Percentiles rank a stretch among this genome's conserved stretches.
phyloP scores from a whole-genome alignment of 2,329 filamentous ascomycete genomes.

The Sodiomyces alkalinus region DNA sequence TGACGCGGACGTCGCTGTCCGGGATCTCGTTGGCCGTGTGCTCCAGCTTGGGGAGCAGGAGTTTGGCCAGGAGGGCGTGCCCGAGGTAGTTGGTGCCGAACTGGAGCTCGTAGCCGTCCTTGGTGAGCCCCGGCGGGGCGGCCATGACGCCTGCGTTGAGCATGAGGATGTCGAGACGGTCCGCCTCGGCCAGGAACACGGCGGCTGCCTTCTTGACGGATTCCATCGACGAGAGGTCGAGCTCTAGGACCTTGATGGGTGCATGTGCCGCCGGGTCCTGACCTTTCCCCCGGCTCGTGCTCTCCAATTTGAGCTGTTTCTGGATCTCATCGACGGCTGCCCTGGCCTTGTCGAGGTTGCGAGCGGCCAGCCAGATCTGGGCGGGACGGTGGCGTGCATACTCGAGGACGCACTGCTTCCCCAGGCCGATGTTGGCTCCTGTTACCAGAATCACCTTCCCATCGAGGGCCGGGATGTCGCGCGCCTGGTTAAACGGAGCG shows the following conservation, averaged over 20 bases:
- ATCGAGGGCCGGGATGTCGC: slow-evolving; percentile 26
- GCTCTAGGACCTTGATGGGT: slow-evolving; percentile 17
- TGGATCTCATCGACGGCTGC: slow-evolving; percentile 20
- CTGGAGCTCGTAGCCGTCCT: slow-evolving; percentile 32
- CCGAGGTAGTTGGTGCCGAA: slow-evolving; percentile 34
- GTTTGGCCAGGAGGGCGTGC: slow-evolving; percentile 26
- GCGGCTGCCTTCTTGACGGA: slow-evolving; percentile 25
- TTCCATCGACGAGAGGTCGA: slow-evolving; percentile 27
- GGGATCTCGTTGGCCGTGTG: slow-evolving; percentile 10
- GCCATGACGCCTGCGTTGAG: slow-evolving; percentile 30
- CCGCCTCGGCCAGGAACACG: slow-evolving; percentile 16
- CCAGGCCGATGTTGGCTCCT: slow-evolving; percentile 22
- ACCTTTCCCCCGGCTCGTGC: no score
- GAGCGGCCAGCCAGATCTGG: slow-evolving; percentile 11
- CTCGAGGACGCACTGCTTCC: slow-evolving; percentile 14
- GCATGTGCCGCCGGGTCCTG: slow-evolving; percentile 7
- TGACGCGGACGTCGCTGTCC: slow-evolving; percentile 15
- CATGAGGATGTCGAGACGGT: slow-evolving; percentile 26
- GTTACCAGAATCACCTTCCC: slow-evolving; percentile 35
- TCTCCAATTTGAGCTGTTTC: no score
- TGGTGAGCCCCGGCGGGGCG: slow-evolving; percentile 16
- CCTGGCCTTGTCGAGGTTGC: slow-evolving; percentile 18
- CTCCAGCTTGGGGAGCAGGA: slow-evolving; percentile 15
- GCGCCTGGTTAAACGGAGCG: slow-evolving; percentile 4
- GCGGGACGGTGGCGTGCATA: slow-evolving; percentile 16